Evolutionary conservation across 257 asterid genomes (phyloP), one percentile per base, ranked within the genome.

Genomic region (Mentha longifolia): DNA sequence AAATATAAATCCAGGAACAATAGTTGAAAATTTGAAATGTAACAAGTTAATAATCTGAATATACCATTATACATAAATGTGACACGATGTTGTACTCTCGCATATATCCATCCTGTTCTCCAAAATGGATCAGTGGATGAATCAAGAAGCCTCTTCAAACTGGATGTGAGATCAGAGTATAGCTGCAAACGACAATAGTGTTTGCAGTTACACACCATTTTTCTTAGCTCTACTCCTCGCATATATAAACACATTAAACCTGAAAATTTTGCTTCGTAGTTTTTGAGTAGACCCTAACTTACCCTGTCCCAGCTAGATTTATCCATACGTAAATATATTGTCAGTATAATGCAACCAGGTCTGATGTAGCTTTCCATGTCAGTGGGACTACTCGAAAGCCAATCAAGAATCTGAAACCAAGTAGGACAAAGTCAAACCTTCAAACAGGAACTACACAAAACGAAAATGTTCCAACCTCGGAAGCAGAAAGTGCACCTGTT

Each of bases 311-410:
- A 93, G 50, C 68, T 71, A 61, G 89, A 77, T 65, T 82, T 75
- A 67, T 89, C 95, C 97, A 93, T 93, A 12, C 92, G 85, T 55
- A 86, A 42, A 74, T 93, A 93, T 78, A 93, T 82, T 12, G 97
- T 91, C 71, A 93, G 78, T 72, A 91, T 77, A 79, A 93, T 75
- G 76, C 97, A 93, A 77, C 98, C 98, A 77, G 98, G 98, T 67
- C 92, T 80, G 77, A 91, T 93, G 81, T 90, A 87, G 90, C 98
- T 89, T 77, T 93, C 98, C 51, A 93, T 87, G 57, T 93, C 98
- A 19, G 94, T 89, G 37, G 98, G 98, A 77, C 95, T 89, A 83
- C 80, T 82, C 13, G 96, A 86, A 64, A 93, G 86, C 98, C 98
- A 93, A 80, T 91, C 91, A 74, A 93, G 89, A 77, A 93, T 93